Conservation (phyloP, 345 rosid genomes). For the Camelina sativa region DNA sequence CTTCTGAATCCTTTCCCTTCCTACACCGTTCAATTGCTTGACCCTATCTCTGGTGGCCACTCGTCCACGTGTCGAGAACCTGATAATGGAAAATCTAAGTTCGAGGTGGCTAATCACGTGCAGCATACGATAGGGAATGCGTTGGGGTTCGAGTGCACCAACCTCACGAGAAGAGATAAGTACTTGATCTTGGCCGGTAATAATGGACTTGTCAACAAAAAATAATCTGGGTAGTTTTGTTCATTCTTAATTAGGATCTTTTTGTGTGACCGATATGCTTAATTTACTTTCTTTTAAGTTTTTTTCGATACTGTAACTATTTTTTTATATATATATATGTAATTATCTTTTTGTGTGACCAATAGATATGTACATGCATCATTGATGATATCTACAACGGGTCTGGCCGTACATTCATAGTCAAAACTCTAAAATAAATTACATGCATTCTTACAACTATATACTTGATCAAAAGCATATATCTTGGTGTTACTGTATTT, state of each 20-base stretch:
- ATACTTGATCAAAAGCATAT: neutral
- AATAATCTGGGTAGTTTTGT: slow-evolving; percentile 6
- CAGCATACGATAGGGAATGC: slow-evolving; percentile 54
- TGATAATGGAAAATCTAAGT: slow-evolving; percentile 35
- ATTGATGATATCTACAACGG: neutral
- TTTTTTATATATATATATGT: neutral
- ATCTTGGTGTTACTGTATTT: neutral
- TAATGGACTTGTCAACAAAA: slow-evolving; percentile 43
- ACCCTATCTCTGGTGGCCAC: slow-evolving; percentile 34
- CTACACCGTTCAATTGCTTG: slow-evolving; percentile 41
- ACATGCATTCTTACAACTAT: neutral
- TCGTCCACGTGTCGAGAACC: slow-evolving; percentile 37
- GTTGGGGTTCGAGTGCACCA: slow-evolving; percentile 58
- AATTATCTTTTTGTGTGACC: slow-evolving; percentile 7
- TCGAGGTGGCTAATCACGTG: slow-evolving; percentile 58
- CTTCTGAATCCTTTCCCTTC: slow-evolving; percentile 50
- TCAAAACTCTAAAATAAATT: neutral
- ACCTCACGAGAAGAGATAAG: slow-evolving; percentile 62
- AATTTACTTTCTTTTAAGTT: neutral
- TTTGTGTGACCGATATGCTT: slow-evolving; percentile 5
- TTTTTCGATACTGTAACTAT: slow-evolving; percentile 8
- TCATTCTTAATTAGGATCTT: neutral
- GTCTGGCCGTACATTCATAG: neutral
- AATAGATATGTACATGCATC: slow-evolving; percentile 2
- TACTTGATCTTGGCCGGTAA: slow-evolving; percentile 62